These are phyloP conservation scores for Berkeleyomyces basicola DNA, from an alignment of 2,329 filamentous ascomycete genomes.

Conservation along the genomic window DNA sequence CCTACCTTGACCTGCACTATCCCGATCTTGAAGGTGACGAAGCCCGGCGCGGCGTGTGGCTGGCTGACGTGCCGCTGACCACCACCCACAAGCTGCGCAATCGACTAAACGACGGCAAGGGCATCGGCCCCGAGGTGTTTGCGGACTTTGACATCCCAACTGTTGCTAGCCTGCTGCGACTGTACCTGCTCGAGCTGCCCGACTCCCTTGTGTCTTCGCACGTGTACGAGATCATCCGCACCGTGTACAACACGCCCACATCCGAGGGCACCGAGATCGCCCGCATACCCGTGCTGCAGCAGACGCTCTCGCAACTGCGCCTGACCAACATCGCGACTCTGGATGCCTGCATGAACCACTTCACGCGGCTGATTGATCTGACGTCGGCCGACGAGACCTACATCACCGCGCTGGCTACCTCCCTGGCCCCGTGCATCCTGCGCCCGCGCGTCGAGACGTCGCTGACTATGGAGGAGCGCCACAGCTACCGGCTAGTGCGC, in stretches of 20 bases:
- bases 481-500: constrained; percentile 74
- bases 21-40: constrained; percentile 95
- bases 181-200: constrained; percentile 88
- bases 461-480: constrained; percentile 88
- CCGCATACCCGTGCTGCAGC: constrained; percentile 81
- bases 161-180: constrained; percentile 78
- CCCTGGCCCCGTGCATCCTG: constrained; percentile 70
- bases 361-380: constrained; percentile 87
- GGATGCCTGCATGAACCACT: constrained; percentile 95
- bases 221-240: constrained; percentile 97
- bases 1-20: constrained; percentile 91
- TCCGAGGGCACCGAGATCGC: constrained; percentile 61
- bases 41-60: constrained; percentile 80
- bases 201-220: constrained; percentile 97
- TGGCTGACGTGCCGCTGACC: constrained; percentile 73
- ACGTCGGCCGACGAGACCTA: constrained; percentile 91
- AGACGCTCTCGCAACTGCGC: constrained; percentile 83
- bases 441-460: constrained; percentile 76
- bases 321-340: constrained; percentile 98
- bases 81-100: constrained; percentile 73
- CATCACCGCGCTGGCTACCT: constrained; percentile 53
- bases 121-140: constrained; percentile 57
- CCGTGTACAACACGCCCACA: constrained; percentile 74
- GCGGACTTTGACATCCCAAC: constrained; percentile 87
- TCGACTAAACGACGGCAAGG: constrained; percentile 74